phyloP scores from a whole-genome alignment of 2,329 filamentous ascomycete genomes.

The Fusarium fujikuroi region DNA sequence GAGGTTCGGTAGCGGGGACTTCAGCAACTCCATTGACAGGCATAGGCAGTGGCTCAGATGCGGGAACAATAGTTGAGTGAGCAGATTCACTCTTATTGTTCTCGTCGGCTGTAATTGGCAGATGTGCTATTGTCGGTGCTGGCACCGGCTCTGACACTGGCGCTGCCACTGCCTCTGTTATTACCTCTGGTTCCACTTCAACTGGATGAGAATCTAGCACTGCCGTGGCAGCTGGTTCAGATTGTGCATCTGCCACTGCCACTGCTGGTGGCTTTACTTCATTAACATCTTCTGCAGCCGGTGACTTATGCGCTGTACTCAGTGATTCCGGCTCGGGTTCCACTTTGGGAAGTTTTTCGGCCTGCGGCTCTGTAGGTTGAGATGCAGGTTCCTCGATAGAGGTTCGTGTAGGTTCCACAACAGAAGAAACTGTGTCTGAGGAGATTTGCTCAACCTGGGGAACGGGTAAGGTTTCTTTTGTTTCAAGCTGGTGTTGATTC shows the following conservation, averaged over 20 bases:
- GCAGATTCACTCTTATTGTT: slow-evolving; percentile 14
- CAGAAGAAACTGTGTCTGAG: slow-evolving; percentile 16
- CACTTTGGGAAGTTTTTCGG: slow-evolving; percentile 33
- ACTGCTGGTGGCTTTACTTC: not conserved
- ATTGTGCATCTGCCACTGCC: slow-evolving; percentile 1
- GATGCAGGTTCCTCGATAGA: slow-evolving; percentile 25
- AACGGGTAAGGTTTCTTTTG: slow-evolving; percentile 7
- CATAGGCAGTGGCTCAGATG: slow-evolving; percentile 4
- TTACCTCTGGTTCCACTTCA: not conserved
- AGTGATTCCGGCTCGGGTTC: slow-evolving; percentile 27
- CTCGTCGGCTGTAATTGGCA: not conserved
- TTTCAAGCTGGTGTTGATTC: not conserved
- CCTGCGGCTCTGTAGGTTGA: slow-evolving; percentile 33
- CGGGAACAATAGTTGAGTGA: slow-evolving; percentile 18
- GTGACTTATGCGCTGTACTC: slow-evolving; percentile 15
- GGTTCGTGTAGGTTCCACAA: slow-evolving; percentile 27
- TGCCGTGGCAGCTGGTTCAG: slow-evolving; percentile 8
- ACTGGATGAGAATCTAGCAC: not conserved
- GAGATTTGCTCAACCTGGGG: slow-evolving; percentile 6
- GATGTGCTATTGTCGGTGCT: not conserved
- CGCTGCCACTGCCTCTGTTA: not conserved
- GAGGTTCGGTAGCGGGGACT: slow-evolving; percentile 3
- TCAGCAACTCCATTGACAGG: slow-evolving; percentile 19
- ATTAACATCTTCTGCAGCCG: not conserved
- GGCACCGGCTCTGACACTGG: not conserved